Evolutionary conservation across 805 yeast genomes (phyloP).

Genomic region (Debaryomyces maramus): DNA sequence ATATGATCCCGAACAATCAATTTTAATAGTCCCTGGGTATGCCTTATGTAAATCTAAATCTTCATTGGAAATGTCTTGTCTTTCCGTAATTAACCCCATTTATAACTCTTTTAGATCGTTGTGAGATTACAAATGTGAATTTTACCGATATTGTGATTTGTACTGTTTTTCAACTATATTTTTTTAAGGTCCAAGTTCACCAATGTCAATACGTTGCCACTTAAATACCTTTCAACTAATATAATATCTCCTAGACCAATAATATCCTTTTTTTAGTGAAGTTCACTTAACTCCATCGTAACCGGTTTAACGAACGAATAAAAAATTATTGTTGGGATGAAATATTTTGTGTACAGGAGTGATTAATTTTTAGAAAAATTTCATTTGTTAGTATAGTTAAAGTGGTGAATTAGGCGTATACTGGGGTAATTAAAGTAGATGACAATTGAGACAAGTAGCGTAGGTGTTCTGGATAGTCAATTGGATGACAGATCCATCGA

Average conservation of each 20-base stretch:
- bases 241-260: no score
- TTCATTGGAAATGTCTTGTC: slow-evolving; percentile 2
- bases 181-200: no score
- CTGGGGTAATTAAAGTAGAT: background rate
- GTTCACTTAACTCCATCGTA: no score
- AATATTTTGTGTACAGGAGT: background rate
- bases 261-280: no score
- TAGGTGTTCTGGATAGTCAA: background rate
- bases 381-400: no score
- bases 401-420: no score
- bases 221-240: no score
- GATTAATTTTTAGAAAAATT: background rate
- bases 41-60: slow-evolving; percentile 19
- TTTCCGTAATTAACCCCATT: slow-evolving; percentile 1
- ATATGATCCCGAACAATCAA: slow-evolving; percentile 47
- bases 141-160: no score
- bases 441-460: background rate
- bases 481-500: background rate
- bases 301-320: background rate
- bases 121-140: no score
- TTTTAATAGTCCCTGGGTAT: slow-evolving; percentile 39
- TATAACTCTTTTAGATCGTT: background rate
- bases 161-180: no score
- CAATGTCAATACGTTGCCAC: no score
- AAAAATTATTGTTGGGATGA: background rate